phyloP scores from a whole-genome alignment of 805 yeast species.

The Vanderwaltozyma tropicalis region DNA sequence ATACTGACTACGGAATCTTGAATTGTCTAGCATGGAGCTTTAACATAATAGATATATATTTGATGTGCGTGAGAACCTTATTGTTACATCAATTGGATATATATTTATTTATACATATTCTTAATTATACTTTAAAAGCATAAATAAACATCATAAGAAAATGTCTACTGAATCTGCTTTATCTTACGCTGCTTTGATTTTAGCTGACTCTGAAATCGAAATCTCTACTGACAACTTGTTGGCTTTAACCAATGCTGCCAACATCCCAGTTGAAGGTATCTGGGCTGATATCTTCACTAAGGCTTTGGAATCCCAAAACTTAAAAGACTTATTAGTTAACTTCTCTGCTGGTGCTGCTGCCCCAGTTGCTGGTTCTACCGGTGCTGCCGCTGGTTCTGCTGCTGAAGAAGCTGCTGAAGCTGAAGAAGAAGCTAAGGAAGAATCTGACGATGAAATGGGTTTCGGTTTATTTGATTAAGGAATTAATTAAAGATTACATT shows the following conservation, averaged over 20 bases:
- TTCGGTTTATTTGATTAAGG: slow-evolving; percentile 79
- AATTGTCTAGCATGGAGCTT: no score
- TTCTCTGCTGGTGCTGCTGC: slow-evolving; percentile 43
- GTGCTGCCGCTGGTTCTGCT: slow-evolving; percentile 36
- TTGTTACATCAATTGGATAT: no score
- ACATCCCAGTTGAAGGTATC: slow-evolving; percentile 51
- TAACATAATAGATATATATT: no score
- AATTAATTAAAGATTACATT: no score
- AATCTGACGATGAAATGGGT: slow-evolving; percentile 79
- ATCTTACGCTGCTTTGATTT: slow-evolving; percentile 96
- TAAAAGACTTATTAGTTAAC: slow-evolving; percentile 55
- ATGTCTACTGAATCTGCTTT: slow-evolving; percentile 75
- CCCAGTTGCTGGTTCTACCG: slow-evolving; percentile 34
- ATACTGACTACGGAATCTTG: no score
- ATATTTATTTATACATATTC: no score
- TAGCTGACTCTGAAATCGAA: slow-evolving; percentile 95
- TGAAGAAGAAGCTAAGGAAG: slow-evolving; percentile 50
- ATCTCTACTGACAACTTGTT: slow-evolving; percentile 74
- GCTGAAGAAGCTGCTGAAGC: slow-evolving; percentile 50
- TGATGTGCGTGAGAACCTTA: no score
- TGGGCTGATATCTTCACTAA: slow-evolving; percentile 78
- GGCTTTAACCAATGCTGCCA: slow-evolving; percentile 66
- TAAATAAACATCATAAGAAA: slow-evolving; percentile 8
- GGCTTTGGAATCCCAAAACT: slow-evolving; percentile 72
- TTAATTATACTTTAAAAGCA: slow-evolving; percentile 1